A percentile compares a stretch with the other conserved stretches of the same genome.
Evolutionary conservation across 768 basidiomycete species (phyloP).

Genomic region (Boletus subcaerulescens): DNA sequence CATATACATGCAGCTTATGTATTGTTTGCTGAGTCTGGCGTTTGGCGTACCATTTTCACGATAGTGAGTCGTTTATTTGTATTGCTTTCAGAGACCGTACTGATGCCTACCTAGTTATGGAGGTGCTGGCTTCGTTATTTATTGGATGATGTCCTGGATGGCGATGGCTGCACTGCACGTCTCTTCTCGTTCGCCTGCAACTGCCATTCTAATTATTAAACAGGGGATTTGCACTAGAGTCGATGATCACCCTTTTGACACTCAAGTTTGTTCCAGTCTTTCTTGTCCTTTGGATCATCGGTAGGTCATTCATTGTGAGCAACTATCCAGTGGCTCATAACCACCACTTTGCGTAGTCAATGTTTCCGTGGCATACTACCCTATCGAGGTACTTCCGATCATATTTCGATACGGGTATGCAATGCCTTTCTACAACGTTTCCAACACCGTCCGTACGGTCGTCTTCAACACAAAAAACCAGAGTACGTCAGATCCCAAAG

Average conservation of each 20-base stretch:
- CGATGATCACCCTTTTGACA: constrained; percentile 56
- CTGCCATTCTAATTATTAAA: background rate
- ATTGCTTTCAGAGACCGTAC: background rate
- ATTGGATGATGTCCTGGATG: constrained; percentile 64
- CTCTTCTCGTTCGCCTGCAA: background rate
- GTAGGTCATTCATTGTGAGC: constrained; percentile 26
- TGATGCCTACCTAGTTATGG: constrained; percentile 37
- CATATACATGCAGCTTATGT: constrained; percentile 44
- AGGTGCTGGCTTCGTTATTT: constrained; percentile 56
- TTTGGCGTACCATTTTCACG: constrained; percentile 57
- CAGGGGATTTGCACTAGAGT: constrained; percentile 61
- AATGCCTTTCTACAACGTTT: constrained; percentile 70
- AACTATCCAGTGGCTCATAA: background rate
- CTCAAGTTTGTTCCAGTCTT: constrained; percentile 53
- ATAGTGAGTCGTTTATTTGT: constrained; percentile 32
- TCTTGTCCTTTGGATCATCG: constrained; percentile 62
- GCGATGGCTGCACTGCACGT: constrained; percentile 58
- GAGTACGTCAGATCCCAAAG: constrained; percentile 36
- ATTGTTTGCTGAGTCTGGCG: constrained; percentile 55
- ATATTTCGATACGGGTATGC: constrained; percentile 68
- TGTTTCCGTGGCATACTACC: constrained; percentile 54
- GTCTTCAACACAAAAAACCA: constrained; percentile 65
- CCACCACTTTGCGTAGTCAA: constrained; percentile 38
- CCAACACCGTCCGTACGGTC: constrained; percentile 55
- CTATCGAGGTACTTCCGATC: constrained; percentile 54